These are phyloP conservation scores for Neonectria hederae DNA, from an alignment of 2,329 filamentous ascomycete species.

Conservation along the genomic window DNA sequence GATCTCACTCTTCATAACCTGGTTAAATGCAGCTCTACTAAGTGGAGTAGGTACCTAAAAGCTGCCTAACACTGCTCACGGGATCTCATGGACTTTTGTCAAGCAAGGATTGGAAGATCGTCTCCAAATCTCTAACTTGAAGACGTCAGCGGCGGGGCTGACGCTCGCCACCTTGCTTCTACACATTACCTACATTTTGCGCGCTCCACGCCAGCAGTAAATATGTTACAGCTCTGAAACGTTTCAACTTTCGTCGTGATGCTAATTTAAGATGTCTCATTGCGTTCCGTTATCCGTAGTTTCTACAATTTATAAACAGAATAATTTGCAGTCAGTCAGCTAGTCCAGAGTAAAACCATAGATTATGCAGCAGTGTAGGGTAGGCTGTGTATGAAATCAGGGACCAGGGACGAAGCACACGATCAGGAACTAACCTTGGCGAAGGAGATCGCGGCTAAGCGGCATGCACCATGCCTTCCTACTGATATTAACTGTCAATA, in stretches of 20 bases:
- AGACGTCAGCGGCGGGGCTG: not conserved
- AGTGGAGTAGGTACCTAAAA: too few relatives aligned
- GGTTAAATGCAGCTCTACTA: too few relatives aligned
- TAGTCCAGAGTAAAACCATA: not conserved
- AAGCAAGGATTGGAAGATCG: not conserved
- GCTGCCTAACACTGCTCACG: too few relatives aligned
- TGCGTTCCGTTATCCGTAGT: too few relatives aligned
- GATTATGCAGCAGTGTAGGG: not conserved
- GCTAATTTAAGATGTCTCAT: too few relatives aligned
- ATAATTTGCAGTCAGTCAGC: too few relatives aligned
- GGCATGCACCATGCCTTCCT: not conserved
- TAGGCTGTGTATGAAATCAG: not conserved
- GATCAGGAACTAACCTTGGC: not conserved
- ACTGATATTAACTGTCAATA: not conserved
- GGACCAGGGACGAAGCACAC: not conserved
- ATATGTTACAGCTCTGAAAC: too few relatives aligned
- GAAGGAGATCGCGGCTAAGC: not conserved
- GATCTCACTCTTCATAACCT: too few relatives aligned
- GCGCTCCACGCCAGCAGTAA: too few relatives aligned
- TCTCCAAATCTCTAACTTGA: not conserved
- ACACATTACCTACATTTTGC: not conserved
- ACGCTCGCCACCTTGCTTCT: not conserved
- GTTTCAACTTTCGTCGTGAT: too few relatives aligned
- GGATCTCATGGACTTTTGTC: not conserved
- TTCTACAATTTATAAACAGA: too few relatives aligned